These are phyloP conservation scores for Yamadazyma philogaea DNA, from an alignment of 805 yeast species.

Conservation along the genomic window DNA sequence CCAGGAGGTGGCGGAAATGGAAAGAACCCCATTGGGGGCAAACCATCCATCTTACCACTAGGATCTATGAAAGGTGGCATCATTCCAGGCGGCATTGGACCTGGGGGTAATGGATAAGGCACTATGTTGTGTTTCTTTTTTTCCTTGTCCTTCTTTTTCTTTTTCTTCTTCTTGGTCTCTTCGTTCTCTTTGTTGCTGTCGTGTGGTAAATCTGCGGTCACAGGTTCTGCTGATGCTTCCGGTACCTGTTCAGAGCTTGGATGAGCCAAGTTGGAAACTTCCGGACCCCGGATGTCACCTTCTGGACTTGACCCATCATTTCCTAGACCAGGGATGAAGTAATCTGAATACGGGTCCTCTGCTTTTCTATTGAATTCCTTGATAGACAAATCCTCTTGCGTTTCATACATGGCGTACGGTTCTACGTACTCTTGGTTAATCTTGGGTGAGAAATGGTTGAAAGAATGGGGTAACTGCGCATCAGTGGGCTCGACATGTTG, in stretches of 20 bases:
- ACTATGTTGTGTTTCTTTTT: conserved; percentile 7
- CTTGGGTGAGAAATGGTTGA: background rate
- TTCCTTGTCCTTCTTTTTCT: conserved; percentile 14
- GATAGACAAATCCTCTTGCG: conserved; percentile 17
- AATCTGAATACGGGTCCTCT: conserved; percentile 28
- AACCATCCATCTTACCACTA: conserved; percentile 7
- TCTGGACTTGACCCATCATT: background rate
- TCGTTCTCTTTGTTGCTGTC: conserved; percentile 15
- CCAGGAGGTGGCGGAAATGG: conserved; percentile 17
- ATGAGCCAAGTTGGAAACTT: background rate
- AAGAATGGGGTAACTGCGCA: background rate
- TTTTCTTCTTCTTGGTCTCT: conserved; percentile 15
- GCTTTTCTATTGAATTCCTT: conserved; percentile 8
- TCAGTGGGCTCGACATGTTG: background rate
- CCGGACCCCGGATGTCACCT: background rate
- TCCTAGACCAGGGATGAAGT: conserved; percentile 19
- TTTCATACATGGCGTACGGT: conserved; percentile 25
- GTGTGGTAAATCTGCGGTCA: background rate
- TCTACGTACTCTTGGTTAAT: conserved; percentile 16
- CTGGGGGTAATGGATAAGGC: conserved; percentile 14
- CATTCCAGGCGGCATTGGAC: conserved; percentile 16
- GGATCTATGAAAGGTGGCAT: conserved; percentile 12
- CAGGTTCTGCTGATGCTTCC: background rate
- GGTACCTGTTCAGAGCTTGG: background rate
- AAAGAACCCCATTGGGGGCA: conserved; percentile 14